These are phyloP conservation scores for Cokeromyces recurvatus DNA, from an alignment of 371 early-diverging fungal species.

Conservation along the genomic window DNA sequence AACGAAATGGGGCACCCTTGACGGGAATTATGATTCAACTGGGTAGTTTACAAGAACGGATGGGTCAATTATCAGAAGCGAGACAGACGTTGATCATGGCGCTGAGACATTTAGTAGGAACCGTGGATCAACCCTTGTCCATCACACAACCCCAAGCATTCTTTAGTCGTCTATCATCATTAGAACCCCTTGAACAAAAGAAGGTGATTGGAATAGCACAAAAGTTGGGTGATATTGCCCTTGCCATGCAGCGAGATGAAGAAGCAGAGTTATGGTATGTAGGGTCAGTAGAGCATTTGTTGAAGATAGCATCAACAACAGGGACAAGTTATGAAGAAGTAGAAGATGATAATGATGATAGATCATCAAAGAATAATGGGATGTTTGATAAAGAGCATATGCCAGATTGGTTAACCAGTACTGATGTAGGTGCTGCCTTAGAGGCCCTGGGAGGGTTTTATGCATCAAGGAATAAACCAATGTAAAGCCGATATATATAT, in stretches of 20 bases:
- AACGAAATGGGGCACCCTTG: conserved; percentile 47
- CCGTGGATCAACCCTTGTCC: conserved; percentile 1
- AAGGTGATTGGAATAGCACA: conserved; percentile 56
- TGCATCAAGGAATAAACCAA: conserved; percentile 45
- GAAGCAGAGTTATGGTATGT: conserved; percentile 60
- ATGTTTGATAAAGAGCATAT: conserved; percentile 53
- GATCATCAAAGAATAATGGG: too few species aligned
- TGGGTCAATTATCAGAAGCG: conserved; percentile 52
- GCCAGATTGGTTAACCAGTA: conserved; percentile 56
- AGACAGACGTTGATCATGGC: conserved; percentile 46
- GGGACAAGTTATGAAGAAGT: conserved; percentile 30
- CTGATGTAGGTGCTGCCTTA: conserved; percentile 54
- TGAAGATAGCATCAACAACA: conserved; percentile 23
- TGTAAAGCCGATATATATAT: conserved; percentile 22
- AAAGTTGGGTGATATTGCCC: conserved; percentile 56
- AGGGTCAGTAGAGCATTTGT: conserved; percentile 59
- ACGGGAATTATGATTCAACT: conserved; percentile 64
- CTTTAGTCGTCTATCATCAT: conserved; percentile 4
- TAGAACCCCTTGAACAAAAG: conserved; percentile 26
- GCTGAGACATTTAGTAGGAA: conserved; percentile 29
- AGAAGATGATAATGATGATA: too few species aligned
- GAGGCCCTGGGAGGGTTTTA: conserved; percentile 59
- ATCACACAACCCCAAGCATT: conserved; percentile 1
- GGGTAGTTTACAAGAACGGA: conserved; percentile 44
- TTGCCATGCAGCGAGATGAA: conserved; percentile 38